These are phyloP conservation scores for Leccinum insolens DNA, from an alignment of 1,284 basidiomycete genomes.

Conservation along the genomic window DNA sequence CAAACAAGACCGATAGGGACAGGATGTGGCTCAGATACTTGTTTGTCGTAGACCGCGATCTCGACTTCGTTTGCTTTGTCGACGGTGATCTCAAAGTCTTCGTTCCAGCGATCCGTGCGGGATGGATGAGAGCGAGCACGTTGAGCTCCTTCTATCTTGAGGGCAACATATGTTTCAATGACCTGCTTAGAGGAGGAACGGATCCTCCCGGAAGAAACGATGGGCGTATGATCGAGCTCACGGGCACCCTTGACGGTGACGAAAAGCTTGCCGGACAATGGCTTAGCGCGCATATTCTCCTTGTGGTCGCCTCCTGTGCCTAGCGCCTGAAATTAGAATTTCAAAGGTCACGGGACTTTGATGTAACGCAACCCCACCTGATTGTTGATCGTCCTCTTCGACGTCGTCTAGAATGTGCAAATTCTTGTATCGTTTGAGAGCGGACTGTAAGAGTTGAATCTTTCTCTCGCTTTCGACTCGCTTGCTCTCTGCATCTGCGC, in stretches of 20 bases:
- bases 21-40: slow-evolving; percentile 76
- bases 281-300: slow-evolving; percentile 88
- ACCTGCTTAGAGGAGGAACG: slow-evolving; percentile 80
- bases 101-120: slow-evolving; percentile 96
- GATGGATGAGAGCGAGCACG: slow-evolving; percentile 91
- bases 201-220: slow-evolving; percentile 56
- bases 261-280: slow-evolving; percentile 91
- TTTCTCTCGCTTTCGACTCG: slow-evolving; percentile 95
- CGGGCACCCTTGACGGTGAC: slow-evolving; percentile 89
- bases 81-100: slow-evolving; percentile 94
- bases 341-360: not conserved
- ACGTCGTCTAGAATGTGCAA: slow-evolving; percentile 92
- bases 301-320: slow-evolving; percentile 88
- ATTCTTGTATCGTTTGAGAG: slow-evolving; percentile 96
- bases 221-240: slow-evolving; percentile 93
- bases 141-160: slow-evolving; percentile 97
- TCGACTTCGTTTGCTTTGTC: slow-evolving; percentile 99
- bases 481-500: slow-evolving; percentile 92
- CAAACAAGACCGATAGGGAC: slow-evolving; percentile 95
- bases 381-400: slow-evolving; percentile 70
- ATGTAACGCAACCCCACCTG: slow-evolving; percentile 41
- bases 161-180: slow-evolving; percentile 88
- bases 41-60: slow-evolving; percentile 94
- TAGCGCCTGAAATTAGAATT: slow-evolving; percentile 37
- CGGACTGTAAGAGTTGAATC: slow-evolving; percentile 90